Evolutionary conservation across 108 stramenopile species (phyloP).

Genomic region (Fistulifera solaris): DNA sequence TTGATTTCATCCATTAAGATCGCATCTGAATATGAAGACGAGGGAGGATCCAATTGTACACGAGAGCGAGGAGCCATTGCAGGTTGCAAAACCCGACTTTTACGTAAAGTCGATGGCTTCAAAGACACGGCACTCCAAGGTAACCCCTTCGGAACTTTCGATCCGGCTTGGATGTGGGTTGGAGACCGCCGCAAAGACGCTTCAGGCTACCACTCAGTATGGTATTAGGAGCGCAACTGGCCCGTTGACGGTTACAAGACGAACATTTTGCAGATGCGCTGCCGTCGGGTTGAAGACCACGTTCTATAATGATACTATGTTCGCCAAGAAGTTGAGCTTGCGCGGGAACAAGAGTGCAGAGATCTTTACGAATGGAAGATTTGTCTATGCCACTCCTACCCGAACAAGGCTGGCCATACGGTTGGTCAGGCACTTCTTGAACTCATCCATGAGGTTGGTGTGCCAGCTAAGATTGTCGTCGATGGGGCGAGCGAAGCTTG

Average conservation of each 20-base stretch:
- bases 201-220: conserved; percentile 6
- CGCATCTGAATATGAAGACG: background rate
- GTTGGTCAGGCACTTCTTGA: background rate
- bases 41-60: too few species aligned
- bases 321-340: background rate
- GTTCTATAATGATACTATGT: conserved; percentile 1
- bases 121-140: background rate
- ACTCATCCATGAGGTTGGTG: background rate
- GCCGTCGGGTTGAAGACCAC: background rate
- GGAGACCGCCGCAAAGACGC: conserved; percentile 4
- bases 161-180: conserved; percentile 7
- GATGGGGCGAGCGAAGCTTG: background rate
- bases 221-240: background rate
- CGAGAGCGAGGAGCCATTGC: too few species aligned
- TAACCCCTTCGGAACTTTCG: background rate
- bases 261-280: background rate
- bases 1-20: background rate
- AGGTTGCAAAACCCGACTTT: too few species aligned
- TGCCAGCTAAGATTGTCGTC: background rate
- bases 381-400: background rate
- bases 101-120: background rate
- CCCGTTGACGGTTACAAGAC: background rate
- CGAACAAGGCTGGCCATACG: background rate
- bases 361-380: background rate
- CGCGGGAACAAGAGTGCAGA: background rate